A percentile compares a stretch with the other conserved stretches of the same genome.
Evolutionary conservation across 1,284 basidiomycete species (phyloP).

Genomic region (Cutaneotrichosporon daszewskae): DNA sequence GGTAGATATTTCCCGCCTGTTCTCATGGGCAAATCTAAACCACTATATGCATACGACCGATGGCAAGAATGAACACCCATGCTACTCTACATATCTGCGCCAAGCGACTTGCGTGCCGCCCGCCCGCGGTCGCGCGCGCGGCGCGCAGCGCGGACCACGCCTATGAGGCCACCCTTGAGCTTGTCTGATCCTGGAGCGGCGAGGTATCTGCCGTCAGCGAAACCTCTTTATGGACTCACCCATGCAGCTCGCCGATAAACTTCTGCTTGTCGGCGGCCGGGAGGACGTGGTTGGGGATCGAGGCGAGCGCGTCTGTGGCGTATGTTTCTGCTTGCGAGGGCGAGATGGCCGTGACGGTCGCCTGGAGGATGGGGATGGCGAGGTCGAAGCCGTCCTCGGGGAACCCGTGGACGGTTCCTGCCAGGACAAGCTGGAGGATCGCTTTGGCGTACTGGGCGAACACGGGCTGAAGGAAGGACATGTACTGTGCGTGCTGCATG

Average conservation of each 20-base stretch:
- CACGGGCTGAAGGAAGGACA: conserved; percentile 54
- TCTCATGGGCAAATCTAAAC: too few relatives aligned
- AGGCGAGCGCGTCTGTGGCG: conserved; percentile 65
- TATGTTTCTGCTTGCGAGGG: conserved; percentile 64
- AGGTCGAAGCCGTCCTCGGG: conserved; percentile 74
- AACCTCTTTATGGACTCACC: too few relatives aligned
- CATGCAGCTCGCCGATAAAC: conserved; percentile 69
- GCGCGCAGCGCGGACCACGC: conserved; percentile 35
- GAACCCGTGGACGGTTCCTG: conserved; percentile 77
- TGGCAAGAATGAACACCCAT: too few relatives aligned
- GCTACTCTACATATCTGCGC: neutral
- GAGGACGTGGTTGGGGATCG: conserved; percentile 60
- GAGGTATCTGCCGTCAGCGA: conserved; percentile 63
- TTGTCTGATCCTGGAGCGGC: conserved; percentile 14
- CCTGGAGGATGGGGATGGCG: conserved; percentile 71
- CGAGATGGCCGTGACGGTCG: conserved; percentile 60
- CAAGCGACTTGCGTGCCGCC: conserved; percentile 18
- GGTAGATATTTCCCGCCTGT: neutral
- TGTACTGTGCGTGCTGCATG: conserved; percentile 48
- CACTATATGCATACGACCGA: too few relatives aligned
- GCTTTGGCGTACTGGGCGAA: conserved; percentile 69
- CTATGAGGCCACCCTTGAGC: conserved; percentile 28
- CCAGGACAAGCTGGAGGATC: conserved; percentile 65
- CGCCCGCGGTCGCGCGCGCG: conserved; percentile 32
- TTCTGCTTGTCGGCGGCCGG: conserved; percentile 65